phyloP scores from a whole-genome alignment of 2,329 filamentous ascomycete species.

The Periconia sp. region DNA sequence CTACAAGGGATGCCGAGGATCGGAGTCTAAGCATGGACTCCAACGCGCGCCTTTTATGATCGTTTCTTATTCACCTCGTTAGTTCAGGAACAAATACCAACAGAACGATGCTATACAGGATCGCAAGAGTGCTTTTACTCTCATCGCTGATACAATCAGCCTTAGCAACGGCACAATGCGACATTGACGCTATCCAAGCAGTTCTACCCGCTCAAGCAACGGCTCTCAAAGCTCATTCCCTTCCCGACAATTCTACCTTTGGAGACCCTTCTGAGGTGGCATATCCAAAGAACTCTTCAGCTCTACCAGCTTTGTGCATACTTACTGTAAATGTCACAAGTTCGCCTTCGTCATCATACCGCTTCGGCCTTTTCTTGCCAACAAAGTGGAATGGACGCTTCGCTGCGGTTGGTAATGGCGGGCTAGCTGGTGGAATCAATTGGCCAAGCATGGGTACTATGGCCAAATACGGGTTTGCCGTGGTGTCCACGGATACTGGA shows the following conservation, averaged over 20 bases:
- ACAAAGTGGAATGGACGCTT: conserved; percentile 37
- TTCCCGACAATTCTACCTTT: conserved; percentile 34
- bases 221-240: conserved; percentile 10
- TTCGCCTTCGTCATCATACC: conserved; percentile 27
- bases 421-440: conserved; percentile 51
- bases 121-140: no score
- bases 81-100: no score
- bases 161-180: no score
- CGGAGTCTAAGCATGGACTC: no score
- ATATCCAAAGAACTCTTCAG: conserved; percentile 41
- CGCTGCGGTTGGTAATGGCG: conserved; percentile 48
- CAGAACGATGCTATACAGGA: no score
- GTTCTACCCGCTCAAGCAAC: no score
- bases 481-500: conserved; percentile 48
- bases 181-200: no score
- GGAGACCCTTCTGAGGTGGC: conserved; percentile 35
- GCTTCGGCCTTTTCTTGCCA: conserved; percentile 34
- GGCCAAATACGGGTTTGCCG: conserved; percentile 44
- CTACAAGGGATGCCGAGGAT: no score
- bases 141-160: no score
- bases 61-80: no score
- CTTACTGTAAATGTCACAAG: conserved; percentile 31
- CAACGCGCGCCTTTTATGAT: no score
- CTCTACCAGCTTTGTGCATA: conserved; percentile 32
- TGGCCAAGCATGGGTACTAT: conserved; percentile 49